Conservation (phyloP, 2,329 filamentous ascomycete species). For the Escovopsis sp. region DNA sequence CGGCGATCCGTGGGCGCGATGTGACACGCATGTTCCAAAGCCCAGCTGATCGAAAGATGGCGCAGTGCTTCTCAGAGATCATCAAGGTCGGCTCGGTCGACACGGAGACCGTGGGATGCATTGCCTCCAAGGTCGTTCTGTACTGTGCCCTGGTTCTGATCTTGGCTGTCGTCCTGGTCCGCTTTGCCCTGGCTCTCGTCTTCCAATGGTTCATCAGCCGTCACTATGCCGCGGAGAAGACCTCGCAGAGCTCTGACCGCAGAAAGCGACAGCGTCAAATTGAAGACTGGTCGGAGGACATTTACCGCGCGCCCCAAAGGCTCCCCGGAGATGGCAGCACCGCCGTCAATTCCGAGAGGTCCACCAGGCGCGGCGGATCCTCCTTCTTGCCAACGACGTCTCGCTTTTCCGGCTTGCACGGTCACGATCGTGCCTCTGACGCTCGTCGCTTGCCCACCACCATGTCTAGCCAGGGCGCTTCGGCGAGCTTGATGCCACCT, state of each 20-base stretch:
- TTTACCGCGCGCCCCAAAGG: constrained; percentile 78
- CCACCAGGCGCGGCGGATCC: constrained; percentile 64
- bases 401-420: constrained; percentile 83
- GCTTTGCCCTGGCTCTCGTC: constrained; percentile 75
- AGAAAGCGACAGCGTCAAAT: constrained; percentile 86
- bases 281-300: constrained; percentile 95
- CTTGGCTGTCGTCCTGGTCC: constrained; percentile 68
- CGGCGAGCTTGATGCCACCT: constrained; percentile 55
- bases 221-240: constrained; percentile 71
- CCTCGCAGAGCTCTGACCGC: constrained; percentile 64
- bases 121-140: constrained; percentile 90
- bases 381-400: constrained; percentile 84
- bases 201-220: constrained; percentile 96
- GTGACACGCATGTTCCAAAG: constrained; percentile 79
- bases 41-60: constrained; percentile 61
- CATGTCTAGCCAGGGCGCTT: constrained; percentile 80
- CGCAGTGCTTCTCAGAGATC: constrained; percentile 79
- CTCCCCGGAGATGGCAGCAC: constrained; percentile 60
- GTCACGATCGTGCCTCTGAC: constrained; percentile 44
- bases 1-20: constrained; percentile 64
- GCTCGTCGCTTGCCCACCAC: constrained; percentile 57
- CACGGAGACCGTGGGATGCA: constrained; percentile 91
- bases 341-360: constrained; percentile 48
- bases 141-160: constrained; percentile 90
- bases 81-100: constrained; percentile 94